Conservation (phyloP, 2,329 filamentous ascomycete genomes). For the Fusarium musae region DNA sequence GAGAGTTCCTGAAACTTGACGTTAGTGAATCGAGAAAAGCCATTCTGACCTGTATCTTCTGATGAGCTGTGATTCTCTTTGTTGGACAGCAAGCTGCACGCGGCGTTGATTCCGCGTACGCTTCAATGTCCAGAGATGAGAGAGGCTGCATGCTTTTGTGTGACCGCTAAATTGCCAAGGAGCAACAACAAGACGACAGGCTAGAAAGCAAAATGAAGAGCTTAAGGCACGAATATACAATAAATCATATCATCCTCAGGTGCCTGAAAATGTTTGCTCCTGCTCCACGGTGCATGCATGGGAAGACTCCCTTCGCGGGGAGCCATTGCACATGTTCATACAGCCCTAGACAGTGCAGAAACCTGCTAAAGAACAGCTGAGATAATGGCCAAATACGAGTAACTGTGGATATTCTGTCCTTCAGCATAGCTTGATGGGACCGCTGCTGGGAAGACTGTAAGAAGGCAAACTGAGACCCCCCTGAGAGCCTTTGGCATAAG, state of each 20-base stretch:
- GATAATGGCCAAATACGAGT: not conserved
- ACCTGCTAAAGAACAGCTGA: not conserved
- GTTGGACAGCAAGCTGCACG: not conserved
- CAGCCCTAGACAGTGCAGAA: not conserved
- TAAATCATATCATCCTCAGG: not conserved
- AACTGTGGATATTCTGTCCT: not conserved
- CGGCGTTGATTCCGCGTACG: not conserved
- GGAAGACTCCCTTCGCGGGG: not conserved
- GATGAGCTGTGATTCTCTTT: not conserved
- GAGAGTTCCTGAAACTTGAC: not conserved
- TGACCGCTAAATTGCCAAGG: not conserved
- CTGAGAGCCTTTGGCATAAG: too few relatives aligned
- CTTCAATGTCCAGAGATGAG: not conserved
- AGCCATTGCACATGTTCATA: not conserved
- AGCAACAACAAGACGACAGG: not conserved
- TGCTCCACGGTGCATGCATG: too few relatives aligned
- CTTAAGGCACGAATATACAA: not conserved
- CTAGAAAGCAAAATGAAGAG: not conserved
- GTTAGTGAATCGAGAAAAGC: not conserved
- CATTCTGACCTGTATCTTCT: not conserved
- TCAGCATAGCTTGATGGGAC: not conserved
- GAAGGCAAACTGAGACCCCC: too few relatives aligned
- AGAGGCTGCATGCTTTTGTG: not conserved
- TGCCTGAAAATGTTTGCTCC: too few relatives aligned
- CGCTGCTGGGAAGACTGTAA: too few relatives aligned